Evolutionary conservation across 768 basidiomycete species (phyloP).

Genomic region (Podaxis sp.): DNA sequence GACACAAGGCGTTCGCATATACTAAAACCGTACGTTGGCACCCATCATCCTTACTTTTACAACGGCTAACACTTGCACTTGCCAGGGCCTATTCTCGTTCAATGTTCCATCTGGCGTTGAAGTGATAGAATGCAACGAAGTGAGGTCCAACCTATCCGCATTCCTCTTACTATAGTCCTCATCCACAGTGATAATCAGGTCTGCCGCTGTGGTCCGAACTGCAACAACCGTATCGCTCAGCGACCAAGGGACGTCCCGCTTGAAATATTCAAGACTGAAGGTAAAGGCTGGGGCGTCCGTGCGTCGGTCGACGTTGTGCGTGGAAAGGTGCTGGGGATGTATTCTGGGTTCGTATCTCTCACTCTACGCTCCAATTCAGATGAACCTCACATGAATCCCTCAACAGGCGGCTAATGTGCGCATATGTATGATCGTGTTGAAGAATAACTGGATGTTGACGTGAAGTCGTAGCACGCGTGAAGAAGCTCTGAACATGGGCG

Average conservation of each 20-base stretch:
- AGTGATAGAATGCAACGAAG: slow-evolving; percentile 69
- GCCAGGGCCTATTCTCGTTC: slow-evolving; percentile 53
- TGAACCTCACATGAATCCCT: neutral
- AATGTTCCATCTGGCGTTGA: slow-evolving; percentile 41
- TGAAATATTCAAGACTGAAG: slow-evolving; percentile 63
- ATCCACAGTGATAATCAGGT: slow-evolving; percentile 25
- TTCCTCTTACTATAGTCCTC: neutral
- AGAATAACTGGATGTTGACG: neutral
- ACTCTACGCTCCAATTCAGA: neutral
- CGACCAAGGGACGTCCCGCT: slow-evolving; percentile 53
- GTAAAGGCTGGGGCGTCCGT: slow-evolving; percentile 69
- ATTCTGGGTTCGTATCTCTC: slow-evolving; percentile 54
- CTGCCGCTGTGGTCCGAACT: slow-evolving; percentile 45
- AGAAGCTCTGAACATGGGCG: slow-evolving; percentile 36
- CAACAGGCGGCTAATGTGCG: slow-evolving; percentile 10
- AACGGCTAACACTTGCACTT: neutral
- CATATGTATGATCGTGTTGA: neutral
- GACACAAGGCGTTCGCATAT: slow-evolving; percentile 42
- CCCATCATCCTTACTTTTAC: neutral
- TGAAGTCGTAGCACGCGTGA: slow-evolving; percentile 38
- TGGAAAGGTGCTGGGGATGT: slow-evolving; percentile 68
- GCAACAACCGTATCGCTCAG: slow-evolving; percentile 65
- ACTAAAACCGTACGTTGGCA: slow-evolving; percentile 30
- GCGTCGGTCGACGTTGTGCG: slow-evolving; percentile 35
- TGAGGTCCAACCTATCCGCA: slow-evolving; percentile 22